Conservation (phyloP, 2,329 filamentous ascomycete species). For the Dryadomyces quercus-mongolicae region DNA sequence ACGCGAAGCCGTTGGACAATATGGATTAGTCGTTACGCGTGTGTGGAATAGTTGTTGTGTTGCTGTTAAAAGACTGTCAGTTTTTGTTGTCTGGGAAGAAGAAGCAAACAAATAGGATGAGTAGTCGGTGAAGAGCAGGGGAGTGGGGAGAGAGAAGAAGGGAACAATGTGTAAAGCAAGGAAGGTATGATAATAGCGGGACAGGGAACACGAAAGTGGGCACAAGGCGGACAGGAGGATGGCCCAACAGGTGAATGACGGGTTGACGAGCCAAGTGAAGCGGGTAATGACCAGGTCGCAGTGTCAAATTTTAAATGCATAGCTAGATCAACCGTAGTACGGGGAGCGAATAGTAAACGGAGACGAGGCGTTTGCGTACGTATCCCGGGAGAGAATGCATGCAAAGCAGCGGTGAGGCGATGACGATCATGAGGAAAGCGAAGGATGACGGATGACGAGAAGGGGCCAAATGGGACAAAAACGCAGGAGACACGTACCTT, state of each 20-base stretch:
- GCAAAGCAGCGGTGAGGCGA: constrained; percentile 2
- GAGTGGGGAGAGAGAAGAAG: background rate
- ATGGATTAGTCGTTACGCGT: too few relatives aligned
- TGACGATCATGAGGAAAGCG: background rate
- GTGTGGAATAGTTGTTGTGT: background rate
- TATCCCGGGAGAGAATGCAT: background rate
- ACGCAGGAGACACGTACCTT: background rate
- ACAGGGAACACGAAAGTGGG: background rate
- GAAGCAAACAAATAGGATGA: background rate
- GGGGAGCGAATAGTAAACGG: background rate
- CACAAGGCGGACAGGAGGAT: background rate
- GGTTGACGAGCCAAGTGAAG: background rate
- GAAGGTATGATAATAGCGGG: background rate
- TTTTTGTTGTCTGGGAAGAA: background rate
- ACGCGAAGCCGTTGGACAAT: constrained; percentile 8
- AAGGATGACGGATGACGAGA: constrained; percentile 3
- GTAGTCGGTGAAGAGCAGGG: background rate
- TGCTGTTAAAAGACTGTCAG: background rate
- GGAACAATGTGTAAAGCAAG: background rate
- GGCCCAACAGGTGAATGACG: background rate
- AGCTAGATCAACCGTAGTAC: background rate
- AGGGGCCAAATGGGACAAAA: background rate
- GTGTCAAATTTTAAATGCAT: background rate
- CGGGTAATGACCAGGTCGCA: background rate
- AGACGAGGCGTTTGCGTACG: background rate